Conservation (phyloP, 192 early-diverging fungal species). For the Chytriomyces hyalinus region DNA sequence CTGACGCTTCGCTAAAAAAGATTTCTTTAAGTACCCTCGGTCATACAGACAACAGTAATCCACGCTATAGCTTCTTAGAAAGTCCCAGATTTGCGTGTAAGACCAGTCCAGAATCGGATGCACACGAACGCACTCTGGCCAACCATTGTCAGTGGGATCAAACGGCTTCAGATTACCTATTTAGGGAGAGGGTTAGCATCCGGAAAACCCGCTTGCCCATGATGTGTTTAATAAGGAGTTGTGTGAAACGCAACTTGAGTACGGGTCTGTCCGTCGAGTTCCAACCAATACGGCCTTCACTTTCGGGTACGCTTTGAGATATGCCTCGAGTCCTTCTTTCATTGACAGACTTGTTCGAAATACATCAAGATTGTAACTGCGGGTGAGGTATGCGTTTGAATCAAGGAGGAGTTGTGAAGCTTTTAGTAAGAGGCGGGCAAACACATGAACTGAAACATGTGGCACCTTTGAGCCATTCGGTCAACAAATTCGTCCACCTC, state of each 20-base stretch:
- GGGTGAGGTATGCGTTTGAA: neutral
- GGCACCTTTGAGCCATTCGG: conserved; percentile 50
- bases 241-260: conserved; percentile 37
- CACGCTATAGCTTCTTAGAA: conserved; percentile 64
- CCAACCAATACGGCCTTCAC: conserved; percentile 85
- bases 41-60: conserved; percentile 92
- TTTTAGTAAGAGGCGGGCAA: neutral
- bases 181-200: conserved; percentile 21
- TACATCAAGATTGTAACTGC: conserved; percentile 74
- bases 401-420: neutral
- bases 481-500: conserved; percentile 90
- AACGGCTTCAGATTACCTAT: conserved; percentile 47
- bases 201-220: neutral
- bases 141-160: conserved; percentile 78
- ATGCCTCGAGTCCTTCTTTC: conserved; percentile 77
- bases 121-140: conserved; percentile 90
- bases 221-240: neutral
- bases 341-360: conserved; percentile 73
- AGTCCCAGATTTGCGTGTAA: conserved; percentile 85
- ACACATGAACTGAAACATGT: neutral
- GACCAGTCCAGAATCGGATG: conserved; percentile 92
- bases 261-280: conserved; percentile 59
- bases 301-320: conserved; percentile 58
- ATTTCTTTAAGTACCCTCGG: conserved; percentile 60
- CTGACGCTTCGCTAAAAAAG: neutral